Conservation (phyloP, 371 early-diverging fungal genomes). For the Actinomortierella ambigua region DNA sequence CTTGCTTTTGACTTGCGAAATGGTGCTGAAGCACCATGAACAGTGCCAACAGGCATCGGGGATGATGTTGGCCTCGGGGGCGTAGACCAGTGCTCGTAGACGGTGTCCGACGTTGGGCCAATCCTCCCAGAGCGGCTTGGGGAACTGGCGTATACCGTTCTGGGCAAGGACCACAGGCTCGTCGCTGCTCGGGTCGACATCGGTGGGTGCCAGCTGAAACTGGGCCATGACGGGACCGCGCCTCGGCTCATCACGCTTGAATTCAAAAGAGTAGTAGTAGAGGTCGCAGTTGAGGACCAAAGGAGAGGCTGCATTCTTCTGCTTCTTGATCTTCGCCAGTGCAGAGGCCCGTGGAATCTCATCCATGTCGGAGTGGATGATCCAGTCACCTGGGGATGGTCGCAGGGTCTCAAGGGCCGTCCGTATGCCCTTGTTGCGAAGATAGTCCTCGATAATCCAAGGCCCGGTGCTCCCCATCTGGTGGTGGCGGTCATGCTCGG, state of each 20-base stretch:
- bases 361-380: background rate
- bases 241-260: slow-evolving; percentile 2
- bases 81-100: background rate
- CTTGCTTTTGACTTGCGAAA: slow-evolving; percentile 8
- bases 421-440: background rate
- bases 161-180: background rate
- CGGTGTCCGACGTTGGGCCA: slow-evolving; percentile 7
- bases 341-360: background rate
- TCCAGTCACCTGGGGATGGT: background rate
- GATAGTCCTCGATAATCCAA: background rate
- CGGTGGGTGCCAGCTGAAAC: slow-evolving; percentile 1
- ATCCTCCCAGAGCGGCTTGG: background rate
- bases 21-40: slow-evolving; percentile 13
- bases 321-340: no score
- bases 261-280: slow-evolving; percentile 25
- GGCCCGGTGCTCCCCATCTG: background rate
- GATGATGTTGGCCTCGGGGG: background rate
- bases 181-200: background rate
- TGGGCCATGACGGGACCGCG: slow-evolving; percentile 10
- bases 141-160: background rate
- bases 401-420: background rate
- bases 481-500: background rate
- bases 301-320: no score
- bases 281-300: slow-evolving; percentile 7
- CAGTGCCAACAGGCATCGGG: slow-evolving; percentile 13